These are phyloP conservation scores for Dioszegia crocea DNA, from an alignment of 768 basidiomycete genomes.

Conservation along the genomic window DNA sequence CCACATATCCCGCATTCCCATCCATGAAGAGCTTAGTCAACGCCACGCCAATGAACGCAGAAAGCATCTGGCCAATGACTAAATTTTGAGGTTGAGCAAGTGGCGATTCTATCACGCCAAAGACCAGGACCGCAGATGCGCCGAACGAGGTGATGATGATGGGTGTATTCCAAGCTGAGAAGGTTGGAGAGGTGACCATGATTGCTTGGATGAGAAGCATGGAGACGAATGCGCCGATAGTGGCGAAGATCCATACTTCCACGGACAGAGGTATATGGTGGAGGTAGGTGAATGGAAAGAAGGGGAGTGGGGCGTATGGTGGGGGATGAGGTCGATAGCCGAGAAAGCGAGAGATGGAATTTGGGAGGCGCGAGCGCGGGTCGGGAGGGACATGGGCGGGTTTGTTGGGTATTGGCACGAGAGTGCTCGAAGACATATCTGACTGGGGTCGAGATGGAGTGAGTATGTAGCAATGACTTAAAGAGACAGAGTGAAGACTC, in stretches of 20 bases:
- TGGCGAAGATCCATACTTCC: conserved; percentile 33
- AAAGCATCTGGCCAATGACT: conserved; percentile 28
- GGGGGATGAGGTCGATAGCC: neutral
- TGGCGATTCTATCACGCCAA: conserved; percentile 31
- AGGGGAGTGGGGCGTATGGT: conserved; percentile 10
- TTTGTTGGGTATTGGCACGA: neutral
- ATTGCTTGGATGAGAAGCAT: conserved; percentile 33
- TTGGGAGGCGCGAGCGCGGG: neutral
- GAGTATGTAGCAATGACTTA: too few species aligned
- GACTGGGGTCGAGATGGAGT: too few species aligned
- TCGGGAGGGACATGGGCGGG: neutral
- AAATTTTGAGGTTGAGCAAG: conserved; percentile 36
- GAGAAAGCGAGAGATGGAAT: conserved; percentile 1
- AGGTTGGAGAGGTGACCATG: conserved; percentile 14
- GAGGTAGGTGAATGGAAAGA: conserved; percentile 31
- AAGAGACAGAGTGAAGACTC: too few species aligned
- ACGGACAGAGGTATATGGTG: conserved; percentile 21
- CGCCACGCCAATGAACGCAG: conserved; percentile 24
- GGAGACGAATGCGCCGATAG: conserved; percentile 24
- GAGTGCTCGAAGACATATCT: neutral
- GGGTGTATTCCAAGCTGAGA: conserved; percentile 14
- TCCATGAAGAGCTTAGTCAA: conserved; percentile 30
- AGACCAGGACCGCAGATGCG: conserved; percentile 30
- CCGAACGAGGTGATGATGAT: conserved; percentile 37
- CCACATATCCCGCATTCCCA: conserved; percentile 10